These are phyloP conservation scores for Helicocarpus griseus DNA, from an alignment of 2,329 filamentous ascomycete species.

Conservation along the genomic window DNA sequence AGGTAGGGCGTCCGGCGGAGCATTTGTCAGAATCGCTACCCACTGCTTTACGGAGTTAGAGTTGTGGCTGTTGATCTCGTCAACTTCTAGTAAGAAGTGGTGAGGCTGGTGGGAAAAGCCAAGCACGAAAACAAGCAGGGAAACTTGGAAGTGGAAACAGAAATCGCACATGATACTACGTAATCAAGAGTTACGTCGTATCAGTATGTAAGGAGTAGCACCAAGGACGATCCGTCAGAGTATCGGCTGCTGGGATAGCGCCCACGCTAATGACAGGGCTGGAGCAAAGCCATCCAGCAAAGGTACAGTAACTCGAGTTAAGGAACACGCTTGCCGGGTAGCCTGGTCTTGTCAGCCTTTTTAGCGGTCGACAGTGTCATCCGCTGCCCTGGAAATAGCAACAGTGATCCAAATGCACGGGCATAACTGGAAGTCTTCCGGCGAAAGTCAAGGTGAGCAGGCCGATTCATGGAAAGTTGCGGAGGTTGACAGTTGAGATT, in stretches of 20 bases:
- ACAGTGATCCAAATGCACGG: neutral
- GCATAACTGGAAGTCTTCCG: neutral
- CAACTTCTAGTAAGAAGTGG: neutral
- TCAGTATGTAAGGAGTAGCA: no score
- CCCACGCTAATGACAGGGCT: neutral
- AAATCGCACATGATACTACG: neutral
- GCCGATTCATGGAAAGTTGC: neutral
- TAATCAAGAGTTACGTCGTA: no score
- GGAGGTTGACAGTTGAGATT: no score
- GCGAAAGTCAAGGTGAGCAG: neutral
- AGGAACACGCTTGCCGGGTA: slow-evolving; percentile 1
- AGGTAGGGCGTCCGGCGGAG: neutral
- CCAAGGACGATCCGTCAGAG: neutral
- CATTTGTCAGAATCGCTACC: neutral
- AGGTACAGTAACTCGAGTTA: neutral
- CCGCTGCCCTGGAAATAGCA: slow-evolving; percentile 6
- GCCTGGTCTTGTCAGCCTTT: slow-evolving; percentile 5
- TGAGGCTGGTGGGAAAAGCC: neutral
- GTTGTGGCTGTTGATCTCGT: neutral
- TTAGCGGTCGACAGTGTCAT: slow-evolving; percentile 9
- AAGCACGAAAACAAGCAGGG: neutral
- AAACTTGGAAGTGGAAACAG: neutral
- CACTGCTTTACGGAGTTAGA: neutral
- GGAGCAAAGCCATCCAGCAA: neutral
- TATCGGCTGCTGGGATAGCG: neutral